Evolutionary conservation across 148 eudicot genomes (phyloP), one percentile per base, ranked within the genome.

Genomic region (Beta vulgaris): DNA sequence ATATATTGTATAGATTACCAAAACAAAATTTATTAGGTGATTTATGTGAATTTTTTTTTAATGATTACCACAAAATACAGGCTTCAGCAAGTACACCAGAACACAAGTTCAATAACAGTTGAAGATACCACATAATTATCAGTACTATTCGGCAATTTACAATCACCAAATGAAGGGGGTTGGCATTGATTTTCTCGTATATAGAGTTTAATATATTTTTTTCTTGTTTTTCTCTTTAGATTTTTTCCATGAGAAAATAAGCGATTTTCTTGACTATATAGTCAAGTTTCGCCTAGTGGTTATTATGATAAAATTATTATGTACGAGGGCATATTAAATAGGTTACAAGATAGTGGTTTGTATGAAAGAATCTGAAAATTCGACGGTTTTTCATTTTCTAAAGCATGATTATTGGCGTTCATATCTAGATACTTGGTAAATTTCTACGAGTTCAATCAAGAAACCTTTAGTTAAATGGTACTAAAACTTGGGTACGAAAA

Each of bases 41-140:
- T 46, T 69, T 29, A 0, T 46, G 12, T 68, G 2, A 13, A 71
- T 48, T 29, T 31, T 13, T n/a, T 26, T 28, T 29, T 60, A n/a
- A 42, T 18, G 4, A 34, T 35, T 5, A 26, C n/a, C n/a, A 43
- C 23, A 25, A 1, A 15, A 73, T 78, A 82, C 93, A 90, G 93
- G 93, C 85, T 36, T 72, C 93, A 78, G 79, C 89, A 57, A 90
- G 86, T 77, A 78, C 76, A 34, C 32, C 81, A 28, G 93, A 87
- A 23, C 88, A 86, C 71, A 90, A 90, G 65, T 83, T 87, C 87
- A 86, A 54, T 84, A 81, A 66, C 73, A 64, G 61, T 23, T 75
- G 78, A 75, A 70, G 83, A 79, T 62, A 63, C 5, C n/a, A 51
- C 79, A 57, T 51, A 73, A 62, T 51, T 44, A 61, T 65, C 69